phyloP scores from a whole-genome alignment of 805 yeast species.

The Debaryomyces hansenii region DNA sequence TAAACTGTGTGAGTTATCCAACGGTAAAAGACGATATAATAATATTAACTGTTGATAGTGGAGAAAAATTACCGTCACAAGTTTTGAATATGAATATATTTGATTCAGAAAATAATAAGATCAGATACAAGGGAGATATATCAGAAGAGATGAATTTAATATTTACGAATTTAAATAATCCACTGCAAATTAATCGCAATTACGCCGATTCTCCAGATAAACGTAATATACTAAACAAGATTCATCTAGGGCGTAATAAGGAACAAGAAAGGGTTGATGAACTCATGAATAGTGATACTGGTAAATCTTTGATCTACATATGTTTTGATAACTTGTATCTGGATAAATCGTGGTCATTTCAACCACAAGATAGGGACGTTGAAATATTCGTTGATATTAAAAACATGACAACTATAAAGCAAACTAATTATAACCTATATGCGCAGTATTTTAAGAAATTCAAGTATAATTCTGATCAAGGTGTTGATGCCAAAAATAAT shows the following conservation, averaged over 20 bases:
- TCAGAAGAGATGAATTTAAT: slow-evolving; percentile 31
- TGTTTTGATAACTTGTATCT: slow-evolving; percentile 44
- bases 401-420: slow-evolving; percentile 30
- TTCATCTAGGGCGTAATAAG: slow-evolving; percentile 3
- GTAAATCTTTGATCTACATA: slow-evolving; percentile 31
- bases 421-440: slow-evolving; percentile 35
- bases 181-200: slow-evolving; percentile 9
- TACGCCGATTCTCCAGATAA: slow-evolving; percentile 8
- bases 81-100: slow-evolving; percentile 34
- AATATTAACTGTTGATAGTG: slow-evolving; percentile 30
- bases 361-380: slow-evolving; percentile 30
- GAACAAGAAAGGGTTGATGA: slow-evolving; percentile 11
- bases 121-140: slow-evolving; percentile 32
- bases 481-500: slow-evolving; percentile 8
- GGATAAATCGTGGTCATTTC: slow-evolving; percentile 45
- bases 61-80: slow-evolving; percentile 34
- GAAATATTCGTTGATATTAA: slow-evolving; percentile 35
- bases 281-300: slow-evolving; percentile 18
- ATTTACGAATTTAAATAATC: slow-evolving; percentile 35
- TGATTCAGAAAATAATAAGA: slow-evolving; percentile 35
- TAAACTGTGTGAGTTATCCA: slow-evolving; percentile 36
- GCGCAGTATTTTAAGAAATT: slow-evolving; percentile 33
- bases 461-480: slow-evolving; percentile 5
- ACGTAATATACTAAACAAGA: slow-evolving; percentile 7
- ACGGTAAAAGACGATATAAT: slow-evolving; percentile 39